Evolutionary conservation across 495 filamentous ascomycete species (phyloP).

Genomic region (Penicillium silybi): DNA sequence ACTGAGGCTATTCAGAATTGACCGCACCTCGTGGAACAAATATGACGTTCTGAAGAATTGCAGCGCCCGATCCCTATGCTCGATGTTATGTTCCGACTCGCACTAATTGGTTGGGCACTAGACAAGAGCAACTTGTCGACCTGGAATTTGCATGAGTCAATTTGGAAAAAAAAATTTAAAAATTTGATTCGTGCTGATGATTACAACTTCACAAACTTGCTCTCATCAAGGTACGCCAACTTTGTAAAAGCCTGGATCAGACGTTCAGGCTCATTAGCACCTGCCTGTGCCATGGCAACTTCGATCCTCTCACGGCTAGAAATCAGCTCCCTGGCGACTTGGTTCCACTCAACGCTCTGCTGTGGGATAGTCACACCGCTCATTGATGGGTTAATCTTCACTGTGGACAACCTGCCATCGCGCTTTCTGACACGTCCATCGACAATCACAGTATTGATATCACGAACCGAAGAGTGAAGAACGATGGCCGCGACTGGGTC

Average conservation of each 20-base stretch:
- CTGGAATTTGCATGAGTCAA: no score
- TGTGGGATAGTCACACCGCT: slow-evolving; percentile 11
- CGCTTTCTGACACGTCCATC: slow-evolving; percentile 41
- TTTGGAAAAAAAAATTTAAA: no score
- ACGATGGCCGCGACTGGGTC: slow-evolving; percentile 46
- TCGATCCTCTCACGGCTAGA: slow-evolving; percentile 20
- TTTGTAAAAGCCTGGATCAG: slow-evolving; percentile 12
- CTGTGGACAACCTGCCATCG: slow-evolving; percentile 23
- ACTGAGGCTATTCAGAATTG: no score
- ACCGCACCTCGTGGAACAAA: no score
- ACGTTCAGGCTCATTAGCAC: slow-evolving; percentile 18
- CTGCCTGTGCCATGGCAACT: slow-evolving; percentile 4
- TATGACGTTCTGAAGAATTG: no score
- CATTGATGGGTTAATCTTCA: slow-evolving; percentile 16
- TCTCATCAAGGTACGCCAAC: slow-evolving; percentile 3
- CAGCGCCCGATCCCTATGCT: no score
- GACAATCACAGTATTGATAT: slow-evolving; percentile 48
- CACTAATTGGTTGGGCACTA: no score
- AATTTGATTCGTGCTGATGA: neutral
- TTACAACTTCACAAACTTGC: slow-evolving; percentile 10
- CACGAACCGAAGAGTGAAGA: slow-evolving; percentile 38
- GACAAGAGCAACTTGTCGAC: no score
- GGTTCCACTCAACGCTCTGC: slow-evolving; percentile 21
- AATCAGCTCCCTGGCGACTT: slow-evolving; percentile 21
- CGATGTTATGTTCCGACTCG: no score